These are phyloP conservation scores for Diutina siamensis DNA, from an alignment of 1,139 yeast species.

Conservation along the genomic window DNA sequence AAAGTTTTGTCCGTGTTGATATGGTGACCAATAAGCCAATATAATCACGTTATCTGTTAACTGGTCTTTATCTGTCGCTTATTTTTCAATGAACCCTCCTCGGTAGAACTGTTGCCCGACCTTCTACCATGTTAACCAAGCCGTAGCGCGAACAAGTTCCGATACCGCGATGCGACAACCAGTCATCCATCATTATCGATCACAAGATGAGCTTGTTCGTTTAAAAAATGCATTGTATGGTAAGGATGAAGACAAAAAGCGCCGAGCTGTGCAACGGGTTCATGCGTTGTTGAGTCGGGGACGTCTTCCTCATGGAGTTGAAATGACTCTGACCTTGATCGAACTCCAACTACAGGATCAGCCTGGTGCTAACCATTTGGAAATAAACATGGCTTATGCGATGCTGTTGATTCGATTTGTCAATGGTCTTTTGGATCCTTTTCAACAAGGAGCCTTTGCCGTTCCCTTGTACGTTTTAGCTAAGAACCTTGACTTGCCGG, in stretches of 20 bases:
- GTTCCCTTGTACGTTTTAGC: constrained; percentile 74
- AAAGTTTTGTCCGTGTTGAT: no score
- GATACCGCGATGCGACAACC: constrained; percentile 2
- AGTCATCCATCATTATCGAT: constrained; percentile 26
- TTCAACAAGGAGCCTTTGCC: constrained; percentile 70
- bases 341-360: constrained; percentile 42
- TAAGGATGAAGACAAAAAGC: constrained; percentile 18
- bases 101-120: no score
- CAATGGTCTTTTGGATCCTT: constrained; percentile 82
- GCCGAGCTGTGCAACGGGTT: constrained; percentile 35
- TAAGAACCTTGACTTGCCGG: constrained; percentile 54
- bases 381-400: constrained; percentile 45
- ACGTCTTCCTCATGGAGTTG: constrained; percentile 34
- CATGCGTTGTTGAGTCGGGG: constrained; percentile 28
- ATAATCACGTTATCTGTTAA: no score
- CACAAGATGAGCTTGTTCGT: constrained; percentile 35
- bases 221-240: constrained; percentile 49
- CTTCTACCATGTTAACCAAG: no score
- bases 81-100: no score
- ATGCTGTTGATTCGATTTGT: constrained; percentile 82
- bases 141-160: no score
- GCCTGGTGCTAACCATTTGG: constrained; percentile 12
- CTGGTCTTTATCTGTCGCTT: no score
- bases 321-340: constrained; percentile 50
- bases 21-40: no score